These are phyloP conservation scores for Aureobasidium subglaciale DNA, from an alignment of 2,329 filamentous ascomycete species.

Conservation along the genomic window DNA sequence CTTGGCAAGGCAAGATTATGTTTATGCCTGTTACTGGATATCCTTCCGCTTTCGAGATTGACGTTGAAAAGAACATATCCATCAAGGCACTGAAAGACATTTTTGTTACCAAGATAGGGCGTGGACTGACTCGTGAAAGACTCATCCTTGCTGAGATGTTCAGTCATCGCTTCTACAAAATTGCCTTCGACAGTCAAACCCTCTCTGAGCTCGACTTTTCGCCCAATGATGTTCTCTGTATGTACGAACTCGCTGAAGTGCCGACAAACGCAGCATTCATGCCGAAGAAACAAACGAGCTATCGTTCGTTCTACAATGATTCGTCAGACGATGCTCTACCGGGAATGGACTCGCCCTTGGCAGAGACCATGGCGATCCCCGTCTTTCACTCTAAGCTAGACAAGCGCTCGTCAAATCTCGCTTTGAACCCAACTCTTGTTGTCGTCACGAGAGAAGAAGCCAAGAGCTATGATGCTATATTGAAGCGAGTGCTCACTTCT, in stretches of 20 bases:
- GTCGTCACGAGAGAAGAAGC: constrained; percentile 68
- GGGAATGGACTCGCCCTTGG: constrained; percentile 52
- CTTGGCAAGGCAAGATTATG: constrained; percentile 67
- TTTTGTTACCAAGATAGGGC: constrained; percentile 37
- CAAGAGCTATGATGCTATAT: constrained; percentile 60
- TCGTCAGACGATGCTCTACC: constrained; percentile 40
- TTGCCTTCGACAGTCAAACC: constrained; percentile 62
- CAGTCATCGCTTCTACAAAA: constrained; percentile 76
- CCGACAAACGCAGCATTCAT: constrained; percentile 62
- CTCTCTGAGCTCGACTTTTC: constrained; percentile 66
- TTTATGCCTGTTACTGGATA: constrained; percentile 69
- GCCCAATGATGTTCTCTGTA: constrained; percentile 54
- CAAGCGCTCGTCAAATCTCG: constrained; percentile 36
- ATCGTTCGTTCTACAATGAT: constrained; percentile 13
- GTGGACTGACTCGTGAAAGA: constrained; percentile 47
- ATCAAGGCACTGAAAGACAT: constrained; percentile 61
- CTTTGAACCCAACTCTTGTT: constrained; percentile 53
- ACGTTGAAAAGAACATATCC: constrained; percentile 69
- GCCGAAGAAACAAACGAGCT: constrained; percentile 10
- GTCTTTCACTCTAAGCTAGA: constrained; percentile 52
- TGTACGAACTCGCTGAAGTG: constrained; percentile 69
- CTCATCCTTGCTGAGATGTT: constrained; percentile 81
- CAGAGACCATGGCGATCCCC: constrained; percentile 63
- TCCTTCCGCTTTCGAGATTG: constrained; percentile 67
- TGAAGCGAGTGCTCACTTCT: constrained; percentile 71